Percentiles rank a stretch among this genome's conserved stretches.
Evolutionary conservation across 1,284 basidiomycete species (phyloP).

Genomic region (Anthracocystis walkeri): DNA sequence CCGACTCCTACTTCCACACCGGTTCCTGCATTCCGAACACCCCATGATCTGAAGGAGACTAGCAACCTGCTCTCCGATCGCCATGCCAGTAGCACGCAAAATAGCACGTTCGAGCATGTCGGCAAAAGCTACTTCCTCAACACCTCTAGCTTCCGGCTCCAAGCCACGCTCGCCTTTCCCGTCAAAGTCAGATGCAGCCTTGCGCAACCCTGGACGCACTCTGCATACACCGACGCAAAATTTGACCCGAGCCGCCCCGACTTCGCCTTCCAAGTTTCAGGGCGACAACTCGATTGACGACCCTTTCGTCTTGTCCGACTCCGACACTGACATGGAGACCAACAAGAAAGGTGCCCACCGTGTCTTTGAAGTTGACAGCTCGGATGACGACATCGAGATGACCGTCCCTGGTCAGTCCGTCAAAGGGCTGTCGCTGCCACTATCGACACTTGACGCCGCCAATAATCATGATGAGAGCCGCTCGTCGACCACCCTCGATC

Average conservation of each 20-base stretch:
- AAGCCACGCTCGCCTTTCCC: not conserved
- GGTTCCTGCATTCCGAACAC: not conserved
- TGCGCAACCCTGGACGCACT: constrained; percentile 2
- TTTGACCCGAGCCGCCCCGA: not conserved
- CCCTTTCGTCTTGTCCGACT: constrained; percentile 28
- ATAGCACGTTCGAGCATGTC: constrained; percentile 10
- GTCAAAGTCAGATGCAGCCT: not conserved
- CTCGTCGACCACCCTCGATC: constrained; percentile 18
- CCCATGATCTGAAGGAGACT: constrained; percentile 5
- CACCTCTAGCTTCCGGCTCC: not conserved
- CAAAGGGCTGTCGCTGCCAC: not conserved
- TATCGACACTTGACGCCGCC: constrained; percentile 5
- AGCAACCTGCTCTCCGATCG: not conserved
- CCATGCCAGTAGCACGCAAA: constrained; percentile 19
- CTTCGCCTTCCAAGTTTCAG: not conserved
- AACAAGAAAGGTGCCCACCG: no score
- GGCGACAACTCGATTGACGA: constrained; percentile 12
- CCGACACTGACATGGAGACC: constrained; percentile 13
- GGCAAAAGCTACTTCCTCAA: constrained; percentile 12
- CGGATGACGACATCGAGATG: not conserved
- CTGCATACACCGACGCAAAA: not conserved
- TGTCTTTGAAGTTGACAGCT: constrained; percentile 5
- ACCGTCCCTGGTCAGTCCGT: not conserved
- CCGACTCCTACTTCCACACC: not conserved
- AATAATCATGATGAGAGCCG: constrained; percentile 13